Evolutionary conservation across 2,329 filamentous ascomycete species (phyloP), one percentile per base, ranked within the genome.

Genomic region (Shiraia bambusicola): DNA sequence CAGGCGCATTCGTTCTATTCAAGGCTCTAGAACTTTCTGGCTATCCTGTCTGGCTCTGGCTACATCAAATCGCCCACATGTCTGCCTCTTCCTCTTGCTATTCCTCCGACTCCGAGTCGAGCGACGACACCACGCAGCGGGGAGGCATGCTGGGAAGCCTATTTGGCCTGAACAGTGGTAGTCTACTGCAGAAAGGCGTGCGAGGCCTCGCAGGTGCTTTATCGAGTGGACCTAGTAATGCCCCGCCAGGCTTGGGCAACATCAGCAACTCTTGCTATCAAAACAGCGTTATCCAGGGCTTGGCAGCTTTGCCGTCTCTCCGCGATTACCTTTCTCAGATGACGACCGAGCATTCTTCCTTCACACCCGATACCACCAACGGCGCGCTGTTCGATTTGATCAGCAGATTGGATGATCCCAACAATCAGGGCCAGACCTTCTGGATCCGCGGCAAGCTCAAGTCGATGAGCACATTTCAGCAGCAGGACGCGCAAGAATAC

Each of bases 401-500:
- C 34, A 71, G 71, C n/a, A 80, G 83, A 41, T 73, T 96, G 27
- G 88, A 86, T 56, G 78, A 86, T 58, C 71, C 79, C 0, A 72
- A 76, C 7, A 88, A 90, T 57, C 84, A 88, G 47, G 88, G 88
- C 6, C 79, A 77, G 57, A 85, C 84, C 14, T 74, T 96, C 11
- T 95, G 88, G 88, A 90, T 90, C 6, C 87, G 88, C 0, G 73
- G 79, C 1, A 81, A 86, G 40, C 73, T 96, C 32, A 95, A 95
- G 69, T 91, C 84, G 8, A 94, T 97, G 85, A 92, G 86, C 67
- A 95, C 88, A 22, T 95, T 87, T 81, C 87, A 94, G 55, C 93
- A 97, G 65, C 93, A 98, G 69, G 93, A 98, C 70, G 93, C 93
- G 4, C 93, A 97, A 64, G 93, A 98, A 67, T 98, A 97, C 67